Evolutionary conservation across 164 flowering plant genomes (phyloP), one percentile per base, ranked within the genome.

Genomic region (Aristolochia contorta): DNA sequence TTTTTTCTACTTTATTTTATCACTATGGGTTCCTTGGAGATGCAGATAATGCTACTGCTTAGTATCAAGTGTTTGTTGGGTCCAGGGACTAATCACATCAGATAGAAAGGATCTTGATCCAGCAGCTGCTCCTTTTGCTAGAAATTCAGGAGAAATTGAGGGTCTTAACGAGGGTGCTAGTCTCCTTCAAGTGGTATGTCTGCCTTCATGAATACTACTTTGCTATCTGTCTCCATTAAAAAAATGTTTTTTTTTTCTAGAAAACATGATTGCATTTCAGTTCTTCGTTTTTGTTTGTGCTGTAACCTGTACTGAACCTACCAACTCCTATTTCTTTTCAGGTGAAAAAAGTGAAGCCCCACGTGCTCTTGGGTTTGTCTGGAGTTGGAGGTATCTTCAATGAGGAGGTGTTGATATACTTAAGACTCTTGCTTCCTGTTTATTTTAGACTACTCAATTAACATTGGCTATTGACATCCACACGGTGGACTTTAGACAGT

Each of bases 361-460:
- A 90, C 70, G 92, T 90, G 71, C 87, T 90, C 75, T 86, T 90
- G 65, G 97, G 97, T 65, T 73, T 90, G 68, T 90, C 97, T 71
- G 97, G 97, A 71, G 95, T 85, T 70, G 97, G 97, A 23, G 94
- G 95, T 54, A 66, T 94, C 71, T 94, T 94, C 74, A 79, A 65
- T 74, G 88, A 85, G 67, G 83, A 91, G 97, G 99, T 84, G 53
- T 47, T 45, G 3, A 12, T 16, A 59, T 27, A 24, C 16, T 12
- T 16, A 30, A 21, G 48, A 46, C 58, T 8, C 37, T 56, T 57
- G 27, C 20, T 32, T 49, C 30, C 1, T 58, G 5, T 20, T 6
- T 33, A 2, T 24, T 54, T 16, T 14, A 0, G 33, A 7, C 18
- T 16, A 0, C 16, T 6, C 19, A 9, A 8, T 19, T 50, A 50